Base-by-base conservation (phyloP, 768 basidiomycete genomes). In the Strobilomyces dryophilus region DNA sequence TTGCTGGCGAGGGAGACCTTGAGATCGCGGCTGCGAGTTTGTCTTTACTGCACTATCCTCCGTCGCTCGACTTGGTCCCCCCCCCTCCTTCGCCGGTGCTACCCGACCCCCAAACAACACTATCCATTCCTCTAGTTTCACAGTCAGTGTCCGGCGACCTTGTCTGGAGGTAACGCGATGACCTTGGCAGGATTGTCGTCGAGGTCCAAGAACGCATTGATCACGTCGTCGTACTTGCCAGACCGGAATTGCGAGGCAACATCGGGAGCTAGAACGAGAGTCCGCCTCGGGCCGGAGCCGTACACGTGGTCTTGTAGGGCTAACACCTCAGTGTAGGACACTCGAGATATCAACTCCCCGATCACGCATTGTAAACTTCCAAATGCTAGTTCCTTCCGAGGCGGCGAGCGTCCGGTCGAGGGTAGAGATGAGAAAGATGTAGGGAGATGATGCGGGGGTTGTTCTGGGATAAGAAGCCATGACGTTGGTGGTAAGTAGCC, bases 211-310 rank as follows among this genome's bases (percentile, higher is more conserved):
- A 24, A 24, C 24, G 4, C 24, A 24, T 24, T 4, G 24, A 24
- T 4, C 24, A 4, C 24, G 24, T 24, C 24, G 24, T 24, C 4
- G 24, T 24, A 24, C 24, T 24, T 24, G 24, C 24, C 24, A 24
- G 24, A 24, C 24, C 4, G 24, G 24, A 24, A 24, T 24, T 24
- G 4, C 24, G 24, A 82, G 85, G 2, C 85, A 0, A 92, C 93
- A 48, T 89, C 79, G 18, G 98, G 76, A 2, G 82, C 81, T 5
- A 84, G 81, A 27, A 93, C 80, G 10, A 77, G 76, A 4, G 76
- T 81, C 32, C 74, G 70, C 41, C 86, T 74, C 0, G 59, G 55
- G 29, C 57, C 45, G 2, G 52, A 42, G 11, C 57, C 55, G 17
- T 59, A 45, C 17, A 66, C 39, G 11, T 40, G 82, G 47, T 89